Base-by-base conservation (phyloP, 139 green algal genomes). In the Coccomyxa sp. region DNA sequence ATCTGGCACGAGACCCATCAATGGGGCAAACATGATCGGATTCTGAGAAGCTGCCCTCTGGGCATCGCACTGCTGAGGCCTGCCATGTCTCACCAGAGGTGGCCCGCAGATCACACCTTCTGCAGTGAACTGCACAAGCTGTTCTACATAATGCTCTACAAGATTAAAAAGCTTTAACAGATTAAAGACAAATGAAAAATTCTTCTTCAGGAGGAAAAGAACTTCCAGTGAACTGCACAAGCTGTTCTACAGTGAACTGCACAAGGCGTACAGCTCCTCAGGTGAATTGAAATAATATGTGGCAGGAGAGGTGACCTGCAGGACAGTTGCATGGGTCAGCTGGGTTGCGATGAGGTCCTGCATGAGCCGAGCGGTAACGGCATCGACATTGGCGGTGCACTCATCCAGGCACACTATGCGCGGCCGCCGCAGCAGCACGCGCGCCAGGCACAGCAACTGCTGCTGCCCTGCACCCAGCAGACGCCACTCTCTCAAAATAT, bases 401-500 rank as follows among this genome's bases (percentile, higher is more conserved):
- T 97, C 94, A 58, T 97, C 94, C 67, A 97, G 81, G 38, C 91
- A 84, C 58, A 97, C 81, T 27, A 97, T 76, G 12, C 30, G 82
- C 1, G 87, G 79, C 0, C 83, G 81, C 14, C 86, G 79, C 79
- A 97, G 87, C 82, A 97, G 85, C 68, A 92, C 83, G 0, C 94
- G 84, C 14, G 93, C 94, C 59, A 97, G 79, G 82, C 88, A 92
- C 83, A 97, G 84, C 82, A 96, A 89, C 89, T 97, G 94, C 84
- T 92, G 88, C 86, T 97, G 94, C 0, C 94, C 94, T 85, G 75
- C 82, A 82, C 58, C 13, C 25, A 82, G 57, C 78, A 66, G 16
- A 38, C 21, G 11, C 30, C 21, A 81, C 4, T 28, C 11, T 1
- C 38, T 51, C 38, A 51, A 51, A 51, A 3, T 51, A 3, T 51